Evolutionary conservation across 2,329 filamentous ascomycete genomes (phyloP).

Genomic region (Stagonosporopsis tanaceti): DNA sequence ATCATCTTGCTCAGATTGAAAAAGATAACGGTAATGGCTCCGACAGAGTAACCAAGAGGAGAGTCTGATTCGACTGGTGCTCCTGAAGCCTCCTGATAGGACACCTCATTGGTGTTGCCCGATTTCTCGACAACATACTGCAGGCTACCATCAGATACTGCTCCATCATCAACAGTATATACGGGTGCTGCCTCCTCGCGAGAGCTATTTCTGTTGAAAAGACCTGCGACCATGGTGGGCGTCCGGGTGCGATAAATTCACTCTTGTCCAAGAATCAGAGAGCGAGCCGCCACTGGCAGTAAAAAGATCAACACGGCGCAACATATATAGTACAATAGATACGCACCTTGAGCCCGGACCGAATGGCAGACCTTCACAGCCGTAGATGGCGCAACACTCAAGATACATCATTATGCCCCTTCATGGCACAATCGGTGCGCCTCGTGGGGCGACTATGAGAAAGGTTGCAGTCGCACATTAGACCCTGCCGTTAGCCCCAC

Average conservation of each 20-base stretch:
- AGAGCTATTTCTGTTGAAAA: conserved; percentile 7
- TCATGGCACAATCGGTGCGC: conserved; percentile 18
- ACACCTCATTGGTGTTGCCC: conserved; percentile 59
- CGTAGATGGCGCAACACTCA: background rate
- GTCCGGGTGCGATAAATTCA: background rate
- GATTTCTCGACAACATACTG: conserved; percentile 55
- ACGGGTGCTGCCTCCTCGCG: background rate
- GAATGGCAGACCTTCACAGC: background rate
- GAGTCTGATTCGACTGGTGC: conserved; percentile 67
- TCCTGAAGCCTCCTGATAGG: conserved; percentile 68
- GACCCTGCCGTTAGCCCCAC: conserved; percentile 5
- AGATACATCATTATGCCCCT: conserved; percentile 13
- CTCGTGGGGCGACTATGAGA: conserved; percentile 2
- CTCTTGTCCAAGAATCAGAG: background rate
- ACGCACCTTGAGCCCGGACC: background rate
- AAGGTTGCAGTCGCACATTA: background rate
- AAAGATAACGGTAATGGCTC: conserved; percentile 64
- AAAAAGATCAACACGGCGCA: background rate
- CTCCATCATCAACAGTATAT: conserved; percentile 9
- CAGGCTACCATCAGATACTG: conserved; percentile 51
- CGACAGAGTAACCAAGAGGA: conserved; percentile 67
- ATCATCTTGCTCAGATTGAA: conserved; percentile 70
- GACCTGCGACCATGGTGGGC: conserved; percentile 6
- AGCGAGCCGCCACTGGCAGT: background rate
- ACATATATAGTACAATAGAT: background rate